Percentiles rank a stretch among this genome's conserved stretches.
phyloP scores from a whole-genome alignment of 352 stramenopile species.

The Globisporangium abappressorium region DNA sequence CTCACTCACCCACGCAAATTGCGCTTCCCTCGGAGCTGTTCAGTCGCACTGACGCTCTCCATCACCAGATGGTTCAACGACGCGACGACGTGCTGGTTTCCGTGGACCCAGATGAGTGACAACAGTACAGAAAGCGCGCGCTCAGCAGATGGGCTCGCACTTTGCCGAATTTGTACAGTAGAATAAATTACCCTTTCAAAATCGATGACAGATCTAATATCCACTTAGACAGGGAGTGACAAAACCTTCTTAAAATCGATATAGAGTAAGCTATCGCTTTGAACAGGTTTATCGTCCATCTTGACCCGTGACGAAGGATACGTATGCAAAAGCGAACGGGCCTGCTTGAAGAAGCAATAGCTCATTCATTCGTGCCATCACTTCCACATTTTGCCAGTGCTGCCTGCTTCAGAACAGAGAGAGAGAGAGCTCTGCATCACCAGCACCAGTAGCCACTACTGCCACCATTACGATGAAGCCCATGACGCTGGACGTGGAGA shows the following conservation, averaged over 20 bases:
- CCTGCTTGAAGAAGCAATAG: slow-evolving; percentile 13
- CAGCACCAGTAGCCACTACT: background rate
- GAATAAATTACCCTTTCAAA: background rate
- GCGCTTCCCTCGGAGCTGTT: background rate
- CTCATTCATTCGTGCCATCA: background rate
- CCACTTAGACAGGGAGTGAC: background rate
- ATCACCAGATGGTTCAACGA: slow-evolving; percentile 3
- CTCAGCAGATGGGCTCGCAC: background rate
- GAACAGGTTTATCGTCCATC: background rate
- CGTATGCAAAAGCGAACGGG: slow-evolving; percentile 4
- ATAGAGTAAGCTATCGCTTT: background rate
- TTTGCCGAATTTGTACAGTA: background rate
- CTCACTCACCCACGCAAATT: background rate
- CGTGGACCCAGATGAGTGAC: background rate
- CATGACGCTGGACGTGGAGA: slow-evolving; percentile 55
- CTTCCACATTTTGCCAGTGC: background rate
- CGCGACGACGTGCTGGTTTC: background rate
- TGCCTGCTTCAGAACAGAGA: background rate
- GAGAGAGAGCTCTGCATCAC: background rate
- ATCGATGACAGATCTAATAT: background rate
- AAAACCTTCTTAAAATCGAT: background rate
- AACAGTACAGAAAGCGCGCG: background rate
- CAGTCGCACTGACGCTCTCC: background rate
- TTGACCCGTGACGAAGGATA: slow-evolving; percentile 6
- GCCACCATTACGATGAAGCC: slow-evolving; percentile 12